phyloP scores from a whole-genome alignment of 2,329 filamentous ascomycete species.

The Trichoderma harzianum region DNA sequence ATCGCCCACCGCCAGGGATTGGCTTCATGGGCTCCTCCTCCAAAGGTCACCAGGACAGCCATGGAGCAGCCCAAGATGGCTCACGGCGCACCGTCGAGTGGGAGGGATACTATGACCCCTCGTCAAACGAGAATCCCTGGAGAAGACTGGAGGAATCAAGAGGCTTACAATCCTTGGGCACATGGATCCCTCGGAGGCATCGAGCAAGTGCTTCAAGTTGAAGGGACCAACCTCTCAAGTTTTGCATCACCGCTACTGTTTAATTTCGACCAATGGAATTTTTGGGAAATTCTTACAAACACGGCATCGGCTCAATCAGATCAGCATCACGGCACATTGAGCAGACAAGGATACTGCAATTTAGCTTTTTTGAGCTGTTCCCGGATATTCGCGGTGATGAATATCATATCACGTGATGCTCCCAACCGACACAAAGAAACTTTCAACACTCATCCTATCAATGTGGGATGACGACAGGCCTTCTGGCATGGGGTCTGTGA shows the following conservation, averaged over 20 bases:
- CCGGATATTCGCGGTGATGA: not conserved
- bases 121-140: constrained; percentile 73
- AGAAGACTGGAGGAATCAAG: constrained; percentile 48
- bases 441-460: not conserved
- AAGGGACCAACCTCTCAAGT: not conserved
- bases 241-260: not conserved
- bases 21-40: constrained; percentile 16
- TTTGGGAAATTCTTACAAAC: not conserved
- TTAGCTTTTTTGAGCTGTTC: not conserved
- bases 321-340: not conserved
- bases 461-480: not conserved
- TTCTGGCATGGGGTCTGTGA: not conserved
- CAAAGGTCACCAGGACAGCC: constrained; percentile 3
- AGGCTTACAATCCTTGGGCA: constrained; percentile 42
- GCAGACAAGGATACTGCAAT: not conserved
- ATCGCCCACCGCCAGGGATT: constrained; percentile 28
- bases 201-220: not conserved
- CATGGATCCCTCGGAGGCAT: constrained; percentile 39
- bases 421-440: not conserved
- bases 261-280: not conserved
- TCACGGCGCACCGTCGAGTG: constrained; percentile 49
- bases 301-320: not conserved
- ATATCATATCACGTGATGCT: not conserved
- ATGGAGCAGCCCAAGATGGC: constrained; percentile 4
- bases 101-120: constrained; percentile 64